Conservation (phyloP, 129 eudicot genomes). For the Saussurea involucrata region DNA sequence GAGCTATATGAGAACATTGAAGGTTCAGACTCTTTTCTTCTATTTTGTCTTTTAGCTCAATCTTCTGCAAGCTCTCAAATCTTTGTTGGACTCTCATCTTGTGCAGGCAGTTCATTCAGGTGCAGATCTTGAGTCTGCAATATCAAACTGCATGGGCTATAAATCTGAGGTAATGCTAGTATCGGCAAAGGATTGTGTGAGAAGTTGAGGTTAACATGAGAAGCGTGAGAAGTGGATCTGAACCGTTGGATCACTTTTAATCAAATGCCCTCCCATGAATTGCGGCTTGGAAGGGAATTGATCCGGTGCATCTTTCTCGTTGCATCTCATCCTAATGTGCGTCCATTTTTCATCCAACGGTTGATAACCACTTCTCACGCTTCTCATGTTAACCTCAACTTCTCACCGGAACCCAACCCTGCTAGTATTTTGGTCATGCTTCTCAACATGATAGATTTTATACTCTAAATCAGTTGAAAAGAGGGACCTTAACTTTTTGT, state of each 20-base stretch:
- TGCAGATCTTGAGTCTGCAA: slow-evolving; percentile 94
- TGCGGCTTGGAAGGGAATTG: no score
- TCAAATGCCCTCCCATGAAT: no score
- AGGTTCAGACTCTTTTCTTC: slow-evolving; percentile 20
- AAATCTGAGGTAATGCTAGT: slow-evolving; percentile 54
- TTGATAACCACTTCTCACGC: no score
- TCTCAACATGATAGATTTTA: slow-evolving; percentile 9
- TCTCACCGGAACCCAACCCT: no score
- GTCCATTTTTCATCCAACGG: no score
- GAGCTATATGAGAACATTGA: slow-evolving; percentile 38
- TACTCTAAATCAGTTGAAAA: not conserved
- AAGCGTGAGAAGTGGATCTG: no score
- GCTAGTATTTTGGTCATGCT: slow-evolving; percentile 1
- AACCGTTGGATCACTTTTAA: no score
- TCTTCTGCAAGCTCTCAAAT: not conserved
- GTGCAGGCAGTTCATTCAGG: slow-evolving; percentile 99
- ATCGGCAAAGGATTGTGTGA: no score
- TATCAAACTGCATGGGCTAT: slow-evolving; percentile 92
- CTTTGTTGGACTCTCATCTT: not conserved
- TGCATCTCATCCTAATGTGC: no score
- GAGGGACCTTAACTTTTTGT: not conserved
- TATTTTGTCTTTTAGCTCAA: slow-evolving; percentile 1
- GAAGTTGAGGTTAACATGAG: no score
- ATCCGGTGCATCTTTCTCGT: no score
- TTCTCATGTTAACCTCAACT: no score